These are phyloP conservation scores for Oldenlandia corymbosa DNA, from an alignment of 257 asterid species.

Conservation along the genomic window DNA sequence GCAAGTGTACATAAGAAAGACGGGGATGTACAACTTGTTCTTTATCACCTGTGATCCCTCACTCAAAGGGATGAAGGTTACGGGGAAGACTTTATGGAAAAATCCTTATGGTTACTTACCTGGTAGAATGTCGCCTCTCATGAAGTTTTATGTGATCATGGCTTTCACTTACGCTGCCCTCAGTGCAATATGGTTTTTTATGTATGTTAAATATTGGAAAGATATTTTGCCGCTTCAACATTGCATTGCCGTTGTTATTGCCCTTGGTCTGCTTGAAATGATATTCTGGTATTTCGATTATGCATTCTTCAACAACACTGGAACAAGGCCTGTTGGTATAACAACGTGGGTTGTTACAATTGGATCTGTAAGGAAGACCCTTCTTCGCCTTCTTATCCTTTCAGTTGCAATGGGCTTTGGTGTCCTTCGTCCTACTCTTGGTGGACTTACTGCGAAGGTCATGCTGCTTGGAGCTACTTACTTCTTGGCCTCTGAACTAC, in stretches of 20 bases:
- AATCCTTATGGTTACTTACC: conserved; percentile 93
- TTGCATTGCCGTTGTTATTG: conserved; percentile 79
- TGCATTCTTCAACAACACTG: conserved; percentile 80
- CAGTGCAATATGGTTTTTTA: conserved; percentile 76
- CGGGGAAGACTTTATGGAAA: conserved; percentile 91
- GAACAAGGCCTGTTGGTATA: conserved; percentile 82
- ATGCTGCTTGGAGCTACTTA: conserved; percentile 77
- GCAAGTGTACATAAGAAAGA: conserved; percentile 55
- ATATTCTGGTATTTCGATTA: conserved; percentile 90
- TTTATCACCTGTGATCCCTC: conserved; percentile 89
- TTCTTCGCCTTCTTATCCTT: conserved; percentile 84
- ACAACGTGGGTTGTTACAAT: conserved; percentile 90
- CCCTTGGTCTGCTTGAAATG: conserved; percentile 92
- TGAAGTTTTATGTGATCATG: conserved; percentile 76
- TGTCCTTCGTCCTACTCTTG: conserved; percentile 95
- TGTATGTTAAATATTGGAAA: conserved; percentile 68
- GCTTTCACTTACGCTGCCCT: conserved; percentile 64
- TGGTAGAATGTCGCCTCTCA: conserved; percentile 94
- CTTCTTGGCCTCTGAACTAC: conserved; percentile 77
- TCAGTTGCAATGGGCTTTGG: conserved; percentile 97
- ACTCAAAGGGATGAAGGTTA: conserved; percentile 72
- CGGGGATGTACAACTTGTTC: conserved; percentile 97
- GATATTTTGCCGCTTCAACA: conserved; percentile 87
- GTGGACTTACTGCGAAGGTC: conserved; percentile 92
- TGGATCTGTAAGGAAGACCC: conserved; percentile 69